These are phyloP conservation scores for Boletus speciosus DNA, from an alignment of 768 basidiomycete species.

Conservation along the genomic window DNA sequence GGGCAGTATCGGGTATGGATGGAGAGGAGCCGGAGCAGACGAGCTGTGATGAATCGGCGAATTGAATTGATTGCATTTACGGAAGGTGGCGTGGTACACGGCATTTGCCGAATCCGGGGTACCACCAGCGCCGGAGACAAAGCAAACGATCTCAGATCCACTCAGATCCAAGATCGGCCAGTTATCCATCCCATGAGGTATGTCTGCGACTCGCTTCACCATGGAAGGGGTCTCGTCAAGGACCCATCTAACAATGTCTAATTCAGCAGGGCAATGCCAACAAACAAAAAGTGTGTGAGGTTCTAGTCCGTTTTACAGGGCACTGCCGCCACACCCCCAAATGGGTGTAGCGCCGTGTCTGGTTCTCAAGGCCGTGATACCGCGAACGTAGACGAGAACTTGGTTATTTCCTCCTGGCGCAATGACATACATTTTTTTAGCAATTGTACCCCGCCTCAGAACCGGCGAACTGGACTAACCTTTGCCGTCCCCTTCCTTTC, in stretches of 20 bases:
- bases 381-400: background rate
- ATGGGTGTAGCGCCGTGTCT: background rate
- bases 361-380: constrained; percentile 7
- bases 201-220: background rate
- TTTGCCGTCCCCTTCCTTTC: constrained; percentile 18
- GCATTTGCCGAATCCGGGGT: constrained; percentile 32
- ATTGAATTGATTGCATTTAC: background rate
- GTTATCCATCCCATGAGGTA: constrained; percentile 1
- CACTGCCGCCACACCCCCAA: constrained; percentile 18
- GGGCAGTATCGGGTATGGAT: constrained; percentile 15
- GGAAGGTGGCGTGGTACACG: constrained; percentile 9
- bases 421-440: constrained; percentile 19
- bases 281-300: background rate
- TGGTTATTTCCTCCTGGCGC: background rate
- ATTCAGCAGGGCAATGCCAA: background rate
- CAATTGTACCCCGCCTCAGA: background rate
- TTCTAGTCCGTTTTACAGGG: background rate
- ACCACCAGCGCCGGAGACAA: constrained; percentile 32
- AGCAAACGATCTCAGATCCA: constrained; percentile 32
- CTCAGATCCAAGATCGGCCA: constrained; percentile 16
- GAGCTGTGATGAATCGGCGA: background rate
- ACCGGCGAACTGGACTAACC: constrained; percentile 19
- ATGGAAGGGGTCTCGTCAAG: background rate
- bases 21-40: constrained; percentile 3
- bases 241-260: background rate